Evolutionary conservation across 768 basidiomycete genomes (phyloP).

Genomic region (Tricholoma bakamatsutake): DNA sequence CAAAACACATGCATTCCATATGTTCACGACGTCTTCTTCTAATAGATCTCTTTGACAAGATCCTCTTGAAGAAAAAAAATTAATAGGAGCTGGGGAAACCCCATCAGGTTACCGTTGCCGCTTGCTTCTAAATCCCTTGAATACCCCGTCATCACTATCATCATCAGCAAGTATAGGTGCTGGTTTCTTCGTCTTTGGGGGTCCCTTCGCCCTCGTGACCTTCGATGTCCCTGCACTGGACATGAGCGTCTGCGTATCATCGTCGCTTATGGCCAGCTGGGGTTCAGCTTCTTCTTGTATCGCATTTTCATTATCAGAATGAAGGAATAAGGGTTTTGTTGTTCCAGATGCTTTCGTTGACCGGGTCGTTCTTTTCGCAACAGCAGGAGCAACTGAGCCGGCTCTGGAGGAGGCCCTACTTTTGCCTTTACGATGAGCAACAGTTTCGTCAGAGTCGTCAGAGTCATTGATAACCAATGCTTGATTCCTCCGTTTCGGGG

Average conservation of each 20-base stretch:
- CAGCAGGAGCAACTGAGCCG: constrained; percentile 13
- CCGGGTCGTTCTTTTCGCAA: constrained; percentile 14
- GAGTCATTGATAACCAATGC: constrained; percentile 32
- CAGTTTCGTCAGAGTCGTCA: constrained; percentile 26
- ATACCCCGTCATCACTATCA: constrained; percentile 71
- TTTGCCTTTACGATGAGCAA: constrained; percentile 12
- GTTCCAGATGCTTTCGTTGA: constrained; percentile 24
- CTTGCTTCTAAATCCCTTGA: constrained; percentile 51
- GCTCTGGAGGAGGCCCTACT: constrained; percentile 25
- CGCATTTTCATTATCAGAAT: constrained; percentile 32
- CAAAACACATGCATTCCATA: not conserved
- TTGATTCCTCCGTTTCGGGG: constrained; percentile 17
- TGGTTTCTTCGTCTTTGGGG: constrained; percentile 24
- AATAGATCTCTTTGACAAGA: not conserved
- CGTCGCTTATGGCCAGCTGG: constrained; percentile 11
- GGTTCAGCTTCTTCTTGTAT: constrained; percentile 21
- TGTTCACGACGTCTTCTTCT: too few relatives aligned
- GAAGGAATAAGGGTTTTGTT: constrained; percentile 44
- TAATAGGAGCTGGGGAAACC: not conserved
- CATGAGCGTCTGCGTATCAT: constrained; percentile 19
- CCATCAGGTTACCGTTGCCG: constrained; percentile 5
- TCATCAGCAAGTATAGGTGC: constrained; percentile 46
- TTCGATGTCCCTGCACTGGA: constrained; percentile 21
- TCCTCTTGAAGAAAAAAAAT: not conserved
- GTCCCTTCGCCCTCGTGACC: constrained; percentile 17